Base-by-base conservation (phyloP, 1,139 yeast species). In the Yamadazyma oceani region DNA sequence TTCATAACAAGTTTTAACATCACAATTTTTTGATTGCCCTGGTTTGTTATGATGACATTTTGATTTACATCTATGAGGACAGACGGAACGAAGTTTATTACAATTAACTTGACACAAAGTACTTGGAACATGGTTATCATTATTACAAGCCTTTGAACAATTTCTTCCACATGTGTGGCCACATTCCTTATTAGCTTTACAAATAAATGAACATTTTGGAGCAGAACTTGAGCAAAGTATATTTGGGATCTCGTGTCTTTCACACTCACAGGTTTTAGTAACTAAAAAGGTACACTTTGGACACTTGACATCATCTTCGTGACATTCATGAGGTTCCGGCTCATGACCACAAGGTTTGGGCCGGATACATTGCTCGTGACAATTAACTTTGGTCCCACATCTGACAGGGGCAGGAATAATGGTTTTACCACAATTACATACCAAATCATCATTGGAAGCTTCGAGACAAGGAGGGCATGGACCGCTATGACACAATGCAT, bases 341-440 rank as follows among this genome's bases (percentile, higher is more conserved):
- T 74, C 64, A 58, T 89, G 97, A 0, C 95, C 96, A 69, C 97
- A 89, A 0, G 60, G 46, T 17, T 76, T 73, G 1, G 64, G 66
- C 37, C 89, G 67, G 3, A 66, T 63, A 60, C 97, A 89, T 44
- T 78, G 90, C 45, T 78, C 75, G 22, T 66, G 70, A 62, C 97
- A 89, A 5, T 68, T 69, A 5, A 92, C 85, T 34, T 64, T 69
- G 0, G 92, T 79, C 10, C 97, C 97, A 64, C 97, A 89, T 48
- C 96, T 70, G 9, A 88, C 89, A 0, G 97, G 97, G 0, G 96
- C 96, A 36, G 75, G 75, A 8, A 88, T 67, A 3, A 83, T 71
- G 0, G 97, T 89, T 42, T 75, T 72, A 1, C 97, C 96, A 66
- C 97, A 89, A 39, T 85, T 75, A 55, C 97, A 89, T 2, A 81